Base-by-base conservation (phyloP, 495 filamentous ascomycete species). In the Rostrohypoxylon terebratum region DNA sequence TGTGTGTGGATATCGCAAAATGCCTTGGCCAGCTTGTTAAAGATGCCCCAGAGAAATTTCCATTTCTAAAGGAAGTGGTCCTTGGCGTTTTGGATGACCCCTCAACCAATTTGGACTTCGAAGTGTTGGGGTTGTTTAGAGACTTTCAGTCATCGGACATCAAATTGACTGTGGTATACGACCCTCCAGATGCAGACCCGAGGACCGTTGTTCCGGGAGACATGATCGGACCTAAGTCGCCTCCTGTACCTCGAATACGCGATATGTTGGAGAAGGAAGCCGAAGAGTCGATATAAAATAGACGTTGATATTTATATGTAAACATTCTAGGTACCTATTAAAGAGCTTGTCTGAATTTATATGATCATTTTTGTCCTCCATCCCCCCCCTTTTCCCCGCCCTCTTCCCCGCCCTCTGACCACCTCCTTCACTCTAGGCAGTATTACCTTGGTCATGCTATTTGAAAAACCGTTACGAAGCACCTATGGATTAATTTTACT, bases 181-280 rank as follows among this genome's bases (percentile, higher is more conserved):
- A 45, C 28, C 4, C 21, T 63, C 13, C 9, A 53, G 16, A 47
- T 45, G 14, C 14, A 16, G 33, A 63, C 20, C n/a, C 45, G 3
- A 23, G 44, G 16, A 63, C 45, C 25, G 28, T 25, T 0, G 53
- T 63, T 42, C 45, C 60, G 1, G 60, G 60, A 18, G 60, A 47
- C 18, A 23, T 53, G 33, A 4, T 40, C 5, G 14, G 33, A 10
- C 40, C 31, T 18, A 63, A 4, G 1, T 4, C 23, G 0, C n/a
- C 34, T 13, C 44, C 45, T 8, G 7, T 63, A 51, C 60, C 60
- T 11, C 36, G 36, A 38, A 38, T 38, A 38, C 13, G 9, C 9
- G 36, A 38, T 38, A 38, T 38, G 13, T 38, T 38, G 36, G 13
- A 13, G 36, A 38, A 38, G 28, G 28, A 28, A 28, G 28, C 28